Evolutionary conservation across 495 filamentous ascomycete genomes (phyloP).

Genomic region (Penicillium bovifimosum): DNA sequence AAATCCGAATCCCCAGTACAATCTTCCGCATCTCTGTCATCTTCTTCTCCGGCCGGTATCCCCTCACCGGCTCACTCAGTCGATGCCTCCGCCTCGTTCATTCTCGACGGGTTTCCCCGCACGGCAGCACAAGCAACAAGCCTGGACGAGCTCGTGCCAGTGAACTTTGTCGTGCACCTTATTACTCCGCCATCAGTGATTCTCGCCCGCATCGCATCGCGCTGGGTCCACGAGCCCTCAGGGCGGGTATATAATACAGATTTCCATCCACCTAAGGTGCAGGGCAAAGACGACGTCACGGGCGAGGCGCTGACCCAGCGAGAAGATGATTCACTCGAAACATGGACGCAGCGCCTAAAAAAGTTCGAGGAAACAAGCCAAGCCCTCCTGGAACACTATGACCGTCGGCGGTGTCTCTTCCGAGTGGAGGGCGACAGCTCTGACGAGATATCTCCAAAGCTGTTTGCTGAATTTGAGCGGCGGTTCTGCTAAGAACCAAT

Average conservation of each 20-base stretch:
- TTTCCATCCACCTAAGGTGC: conserved; percentile 77
- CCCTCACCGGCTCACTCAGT: conserved; percentile 44
- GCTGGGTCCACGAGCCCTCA: conserved; percentile 91
- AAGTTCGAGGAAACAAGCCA: conserved; percentile 83
- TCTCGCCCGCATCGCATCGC: conserved; percentile 77
- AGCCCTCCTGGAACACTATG: conserved; percentile 84
- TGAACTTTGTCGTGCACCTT: conserved; percentile 77
- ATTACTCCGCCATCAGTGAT: conserved; percentile 61
- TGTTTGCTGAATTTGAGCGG: conserved; percentile 72
- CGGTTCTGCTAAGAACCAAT: conserved; percentile 54
- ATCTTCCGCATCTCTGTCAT: conserved; percentile 11
- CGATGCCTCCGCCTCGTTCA: conserved; percentile 75
- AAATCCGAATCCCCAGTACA: conserved; percentile 9
- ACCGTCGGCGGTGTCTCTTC: conserved; percentile 78
- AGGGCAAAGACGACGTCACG: conserved; percentile 84
- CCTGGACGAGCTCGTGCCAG: conserved; percentile 73
- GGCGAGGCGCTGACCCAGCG: conserved; percentile 81
- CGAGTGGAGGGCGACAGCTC: conserved; percentile 80
- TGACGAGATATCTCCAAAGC: conserved; percentile 86
- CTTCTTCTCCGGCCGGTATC: conserved; percentile 4
- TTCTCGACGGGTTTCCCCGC: conserved; percentile 94
- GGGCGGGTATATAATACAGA: conserved; percentile 91
- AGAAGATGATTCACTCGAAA: conserved; percentile 78
- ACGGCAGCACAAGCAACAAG: conserved; percentile 73
- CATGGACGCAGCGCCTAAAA: conserved; percentile 71